Percentiles rank a stretch among this genome's conserved stretches.
Conservation (phyloP, 805 yeast genomes). For the Suhomyces tanzawaensis region DNA sequence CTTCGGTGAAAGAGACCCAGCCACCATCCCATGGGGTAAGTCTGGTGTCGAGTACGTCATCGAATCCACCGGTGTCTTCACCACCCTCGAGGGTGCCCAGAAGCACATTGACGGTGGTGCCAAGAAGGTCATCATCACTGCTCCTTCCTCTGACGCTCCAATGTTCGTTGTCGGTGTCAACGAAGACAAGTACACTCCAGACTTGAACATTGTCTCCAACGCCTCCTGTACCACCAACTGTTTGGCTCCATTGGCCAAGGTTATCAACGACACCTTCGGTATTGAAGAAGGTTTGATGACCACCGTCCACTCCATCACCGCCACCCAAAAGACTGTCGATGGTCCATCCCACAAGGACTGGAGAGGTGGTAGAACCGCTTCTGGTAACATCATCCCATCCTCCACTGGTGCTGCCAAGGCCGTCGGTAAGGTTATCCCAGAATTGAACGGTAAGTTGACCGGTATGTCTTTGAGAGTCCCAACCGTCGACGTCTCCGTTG, state of each 20-base stretch:
- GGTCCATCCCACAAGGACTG: slow-evolving; percentile 40
- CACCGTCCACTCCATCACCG: slow-evolving; percentile 38
- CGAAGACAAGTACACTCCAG: slow-evolving; percentile 32
- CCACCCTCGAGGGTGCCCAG: slow-evolving; percentile 34
- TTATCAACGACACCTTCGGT: slow-evolving; percentile 33
- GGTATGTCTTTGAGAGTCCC: slow-evolving; percentile 39
- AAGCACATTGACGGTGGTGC: slow-evolving; percentile 38
- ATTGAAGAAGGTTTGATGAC: slow-evolving; percentile 38
- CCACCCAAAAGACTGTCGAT: slow-evolving; percentile 37
- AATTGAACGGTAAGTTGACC: slow-evolving; percentile 36
- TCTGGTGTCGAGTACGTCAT: slow-evolving; percentile 30
- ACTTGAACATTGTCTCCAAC: slow-evolving; percentile 32
- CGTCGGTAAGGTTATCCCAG: slow-evolving; percentile 37
- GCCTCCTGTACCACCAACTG: slow-evolving; percentile 39
- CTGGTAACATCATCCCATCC: slow-evolving; percentile 36
- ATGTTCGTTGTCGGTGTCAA: slow-evolving; percentile 38
- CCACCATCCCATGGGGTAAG: slow-evolving; percentile 34
- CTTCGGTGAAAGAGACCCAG: slow-evolving; percentile 36
- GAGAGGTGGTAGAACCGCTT: slow-evolving; percentile 40
- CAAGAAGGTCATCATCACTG: slow-evolving; percentile 34
- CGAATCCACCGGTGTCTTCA: slow-evolving; percentile 38
- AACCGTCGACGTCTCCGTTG: slow-evolving; percentile 35
- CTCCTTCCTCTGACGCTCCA: slow-evolving; percentile 36
- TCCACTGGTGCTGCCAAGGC: slow-evolving; percentile 40
- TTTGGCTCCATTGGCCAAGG: slow-evolving; percentile 39